Evolutionary conservation across 495 filamentous ascomycete species (phyloP).

Genomic region (Sphaerosporella brunnea): DNA sequence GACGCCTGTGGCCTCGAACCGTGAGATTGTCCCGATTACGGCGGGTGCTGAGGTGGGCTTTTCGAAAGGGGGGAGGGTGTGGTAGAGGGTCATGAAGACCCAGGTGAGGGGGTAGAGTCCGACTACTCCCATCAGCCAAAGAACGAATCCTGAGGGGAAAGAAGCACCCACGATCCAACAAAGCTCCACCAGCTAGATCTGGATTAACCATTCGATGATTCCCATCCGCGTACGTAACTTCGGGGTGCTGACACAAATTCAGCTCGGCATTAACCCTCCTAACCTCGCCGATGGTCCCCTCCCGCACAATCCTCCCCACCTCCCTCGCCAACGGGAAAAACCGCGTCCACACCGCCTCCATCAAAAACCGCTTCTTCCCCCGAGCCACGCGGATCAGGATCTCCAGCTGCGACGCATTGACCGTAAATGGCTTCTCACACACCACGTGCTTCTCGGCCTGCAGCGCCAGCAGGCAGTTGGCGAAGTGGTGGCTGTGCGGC

Average conservation of each 20-base stretch:
- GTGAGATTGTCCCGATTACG: slow-evolving; percentile 46
- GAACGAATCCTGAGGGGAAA: no score
- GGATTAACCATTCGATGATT: slow-evolving; percentile 67
- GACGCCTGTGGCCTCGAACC: slow-evolving; percentile 59
- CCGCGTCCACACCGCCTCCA: slow-evolving; percentile 94
- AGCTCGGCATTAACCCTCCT: slow-evolving; percentile 59
- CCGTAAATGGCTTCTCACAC: slow-evolving; percentile 86
- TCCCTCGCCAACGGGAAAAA: slow-evolving; percentile 72
- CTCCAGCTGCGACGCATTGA: slow-evolving; percentile 64
- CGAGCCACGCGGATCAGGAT: slow-evolving; percentile 56
- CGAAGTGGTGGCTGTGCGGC: slow-evolving; percentile 89
- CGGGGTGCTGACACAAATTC: slow-evolving; percentile 30
- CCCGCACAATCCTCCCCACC: slow-evolving; percentile 42
- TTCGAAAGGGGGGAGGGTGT: slow-evolving; percentile 41
- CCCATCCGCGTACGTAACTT: slow-evolving; percentile 32
- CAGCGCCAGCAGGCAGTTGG: slow-evolving; percentile 66
- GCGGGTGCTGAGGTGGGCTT: slow-evolving; percentile 32
- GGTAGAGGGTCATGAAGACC: slow-evolving; percentile 85
- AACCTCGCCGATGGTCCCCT: slow-evolving; percentile 57
- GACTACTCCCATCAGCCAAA: no score
- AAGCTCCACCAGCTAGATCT: slow-evolving; percentile 66
- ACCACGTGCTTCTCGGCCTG: slow-evolving; percentile 76
- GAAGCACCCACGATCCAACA: slow-evolving; percentile 46
- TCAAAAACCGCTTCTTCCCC: slow-evolving; percentile 73
- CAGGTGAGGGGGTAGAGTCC: slow-evolving; percentile 83